Evolutionary conservation across 176 grass and related monocot species (phyloP).

Genomic region (Musa itinerans): DNA sequence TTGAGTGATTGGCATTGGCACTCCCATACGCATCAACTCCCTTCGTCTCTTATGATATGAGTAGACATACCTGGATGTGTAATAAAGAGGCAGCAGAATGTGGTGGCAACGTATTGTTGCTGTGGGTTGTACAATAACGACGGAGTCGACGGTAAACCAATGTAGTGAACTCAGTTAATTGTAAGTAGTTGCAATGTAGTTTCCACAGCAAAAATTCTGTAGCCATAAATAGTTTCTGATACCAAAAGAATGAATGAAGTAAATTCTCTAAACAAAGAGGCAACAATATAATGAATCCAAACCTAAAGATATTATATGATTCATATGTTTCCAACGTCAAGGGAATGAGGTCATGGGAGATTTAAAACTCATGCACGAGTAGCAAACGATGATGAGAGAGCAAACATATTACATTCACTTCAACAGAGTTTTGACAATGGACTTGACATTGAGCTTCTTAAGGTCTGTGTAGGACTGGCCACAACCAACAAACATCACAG

Average conservation of each 20-base stretch:
- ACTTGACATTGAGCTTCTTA: conserved; percentile 91
- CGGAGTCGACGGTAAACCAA: too few relatives aligned
- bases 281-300: neutral
- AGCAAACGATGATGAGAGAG: conserved; percentile 6
- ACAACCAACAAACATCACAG: conserved; percentile 89
- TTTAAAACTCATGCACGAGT: conserved; percentile 5
- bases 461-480: conserved; percentile 92
- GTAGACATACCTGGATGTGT: too few relatives aligned
- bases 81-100: too few relatives aligned
- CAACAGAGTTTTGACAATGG: conserved; percentile 91
- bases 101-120: too few relatives aligned
- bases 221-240: neutral
- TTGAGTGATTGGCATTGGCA: too few relatives aligned
- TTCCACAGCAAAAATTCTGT: too few relatives aligned
- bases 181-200: too few relatives aligned
- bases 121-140: too few relatives aligned
- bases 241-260: neutral
- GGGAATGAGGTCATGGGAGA: conserved; percentile 40
- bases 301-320: neutral
- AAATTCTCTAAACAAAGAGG: neutral
- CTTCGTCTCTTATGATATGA: too few relatives aligned
- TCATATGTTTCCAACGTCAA: conserved; percentile 21
- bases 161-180: too few relatives aligned
- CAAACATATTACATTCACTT: conserved; percentile 45
- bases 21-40: too few relatives aligned